These are phyloP conservation scores for Primulina huaijiensis DNA, from an alignment of 257 asterid genomes.

Conservation along the genomic window DNA sequence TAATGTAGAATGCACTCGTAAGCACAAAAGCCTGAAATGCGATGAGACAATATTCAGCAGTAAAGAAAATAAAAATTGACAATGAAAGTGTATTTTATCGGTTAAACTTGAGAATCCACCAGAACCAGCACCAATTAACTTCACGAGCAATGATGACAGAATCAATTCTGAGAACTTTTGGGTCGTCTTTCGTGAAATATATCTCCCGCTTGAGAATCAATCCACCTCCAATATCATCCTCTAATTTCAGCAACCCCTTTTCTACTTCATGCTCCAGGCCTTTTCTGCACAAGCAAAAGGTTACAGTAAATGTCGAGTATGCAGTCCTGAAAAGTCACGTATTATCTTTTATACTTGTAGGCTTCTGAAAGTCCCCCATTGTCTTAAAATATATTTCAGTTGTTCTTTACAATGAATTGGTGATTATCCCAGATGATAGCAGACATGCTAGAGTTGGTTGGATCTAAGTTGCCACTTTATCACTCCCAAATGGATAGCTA, in stretches of 20 bases:
- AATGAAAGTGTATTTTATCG: slow-evolving; percentile 11
- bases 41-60: background rate
- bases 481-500: too few species aligned
- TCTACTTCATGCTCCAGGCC: slow-evolving; percentile 84
- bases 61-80: background rate
- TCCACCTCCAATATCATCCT: slow-evolving; percentile 45
- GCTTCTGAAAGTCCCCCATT: background rate
- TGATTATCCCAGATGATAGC: too few species aligned
- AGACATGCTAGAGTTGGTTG: too few species aligned
- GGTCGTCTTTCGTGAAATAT: slow-evolving; percentile 51
- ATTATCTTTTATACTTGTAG: background rate
- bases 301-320: slow-evolving; percentile 13
- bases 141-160: slow-evolving; percentile 71
- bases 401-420: background rate
- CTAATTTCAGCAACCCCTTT: slow-evolving; percentile 66
- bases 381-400: background rate
- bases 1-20: slow-evolving; percentile 88
- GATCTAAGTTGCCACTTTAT: too few species aligned
- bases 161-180: slow-evolving; percentile 51
- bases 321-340: background rate
- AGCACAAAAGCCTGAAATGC: slow-evolving; percentile 75
- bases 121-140: slow-evolving; percentile 96
- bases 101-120: slow-evolving; percentile 93
- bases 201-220: slow-evolving; percentile 48
- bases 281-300: slow-evolving; percentile 40